phyloP scores from a whole-genome alignment of 2,329 filamentous ascomycete species.

The Triangularia verruculosa region DNA sequence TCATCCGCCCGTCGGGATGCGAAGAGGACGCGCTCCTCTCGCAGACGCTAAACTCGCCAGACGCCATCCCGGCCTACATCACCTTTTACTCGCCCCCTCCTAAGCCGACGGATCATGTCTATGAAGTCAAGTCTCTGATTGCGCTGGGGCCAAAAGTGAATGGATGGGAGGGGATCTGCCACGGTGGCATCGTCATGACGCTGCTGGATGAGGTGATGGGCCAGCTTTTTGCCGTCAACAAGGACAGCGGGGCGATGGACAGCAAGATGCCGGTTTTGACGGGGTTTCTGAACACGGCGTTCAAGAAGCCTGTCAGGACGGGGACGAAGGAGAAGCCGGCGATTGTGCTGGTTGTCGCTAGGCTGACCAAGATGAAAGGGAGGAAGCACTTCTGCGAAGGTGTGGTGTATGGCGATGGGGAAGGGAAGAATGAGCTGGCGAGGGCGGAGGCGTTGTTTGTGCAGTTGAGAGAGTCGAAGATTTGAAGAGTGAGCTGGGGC shows the following conservation, averaged over 20 bases:
- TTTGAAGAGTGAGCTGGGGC: neutral
- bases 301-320: slow-evolving; percentile 50
- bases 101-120: slow-evolving; percentile 20
- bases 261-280: slow-evolving; percentile 40
- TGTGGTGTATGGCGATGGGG: slow-evolving; percentile 46
- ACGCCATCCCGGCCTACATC: slow-evolving; percentile 47
- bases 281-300: slow-evolving; percentile 54
- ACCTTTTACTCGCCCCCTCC: slow-evolving; percentile 40
- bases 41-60: slow-evolving; percentile 48
- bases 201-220: slow-evolving; percentile 60
- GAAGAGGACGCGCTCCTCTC: slow-evolving; percentile 53
- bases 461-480: slow-evolving; percentile 21
- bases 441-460: slow-evolving; percentile 53
- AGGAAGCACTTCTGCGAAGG: slow-evolving; percentile 52
- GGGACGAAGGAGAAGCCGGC: slow-evolving; percentile 34
- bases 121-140: slow-evolving; percentile 35
- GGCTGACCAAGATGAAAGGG: slow-evolving; percentile 45
- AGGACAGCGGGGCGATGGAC: slow-evolving; percentile 16
- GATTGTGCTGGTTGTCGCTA: slow-evolving; percentile 44
- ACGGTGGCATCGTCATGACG: slow-evolving; percentile 57
- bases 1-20: slow-evolving; percentile 31
- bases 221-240: slow-evolving; percentile 45
- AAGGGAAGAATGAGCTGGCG: slow-evolving; percentile 45
- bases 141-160: slow-evolving; percentile 51
- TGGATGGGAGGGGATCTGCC: slow-evolving; percentile 50